Evolutionary conservation across 352 stramenopile genomes (phyloP).

Genomic region (Pythium grandisporangium): DNA sequence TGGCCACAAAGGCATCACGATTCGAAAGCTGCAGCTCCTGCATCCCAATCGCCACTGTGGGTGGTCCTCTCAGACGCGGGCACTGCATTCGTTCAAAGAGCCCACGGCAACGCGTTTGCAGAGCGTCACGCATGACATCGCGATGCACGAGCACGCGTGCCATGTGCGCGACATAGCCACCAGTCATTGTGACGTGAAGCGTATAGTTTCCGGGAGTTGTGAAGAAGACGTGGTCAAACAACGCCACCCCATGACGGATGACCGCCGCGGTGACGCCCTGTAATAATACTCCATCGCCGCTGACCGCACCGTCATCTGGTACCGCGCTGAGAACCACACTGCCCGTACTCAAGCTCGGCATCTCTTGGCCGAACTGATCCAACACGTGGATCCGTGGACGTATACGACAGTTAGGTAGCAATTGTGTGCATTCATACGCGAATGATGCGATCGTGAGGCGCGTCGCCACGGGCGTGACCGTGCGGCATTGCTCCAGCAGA

Average conservation of each 20-base stretch:
- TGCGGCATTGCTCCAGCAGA: conserved; percentile 23
- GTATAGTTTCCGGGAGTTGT: conserved; percentile 26
- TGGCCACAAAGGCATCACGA: conserved; percentile 3
- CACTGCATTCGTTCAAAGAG: conserved; percentile 12
- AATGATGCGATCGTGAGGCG: conserved; percentile 34
- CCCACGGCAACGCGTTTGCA: neutral
- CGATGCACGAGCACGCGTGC: conserved; percentile 29
- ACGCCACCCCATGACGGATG: conserved; percentile 26
- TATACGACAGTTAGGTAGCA: conserved; percentile 33
- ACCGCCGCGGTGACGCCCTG: conserved; percentile 1
- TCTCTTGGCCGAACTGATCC: conserved; percentile 44
- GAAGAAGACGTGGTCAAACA: conserved; percentile 33
- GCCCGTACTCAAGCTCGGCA: conserved; percentile 13
- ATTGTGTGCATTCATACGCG: conserved; percentile 30
- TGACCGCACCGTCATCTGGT: neutral
- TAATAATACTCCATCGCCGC: neutral
- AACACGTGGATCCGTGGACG: conserved; percentile 26
- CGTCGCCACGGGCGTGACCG: conserved; percentile 11
- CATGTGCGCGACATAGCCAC: conserved; percentile 29
- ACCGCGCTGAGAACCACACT: conserved; percentile 17
- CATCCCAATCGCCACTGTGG: neutral
- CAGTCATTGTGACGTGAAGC: conserved; percentile 17
- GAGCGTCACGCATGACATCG: conserved; percentile 7
- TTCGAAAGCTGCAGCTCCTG: neutral
- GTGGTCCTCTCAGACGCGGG: no score